Evolutionary conservation across 139 green algal species (phyloP), one percentile per base, ranked within the genome.

Genomic region (Picochlorum sp.): DNA sequence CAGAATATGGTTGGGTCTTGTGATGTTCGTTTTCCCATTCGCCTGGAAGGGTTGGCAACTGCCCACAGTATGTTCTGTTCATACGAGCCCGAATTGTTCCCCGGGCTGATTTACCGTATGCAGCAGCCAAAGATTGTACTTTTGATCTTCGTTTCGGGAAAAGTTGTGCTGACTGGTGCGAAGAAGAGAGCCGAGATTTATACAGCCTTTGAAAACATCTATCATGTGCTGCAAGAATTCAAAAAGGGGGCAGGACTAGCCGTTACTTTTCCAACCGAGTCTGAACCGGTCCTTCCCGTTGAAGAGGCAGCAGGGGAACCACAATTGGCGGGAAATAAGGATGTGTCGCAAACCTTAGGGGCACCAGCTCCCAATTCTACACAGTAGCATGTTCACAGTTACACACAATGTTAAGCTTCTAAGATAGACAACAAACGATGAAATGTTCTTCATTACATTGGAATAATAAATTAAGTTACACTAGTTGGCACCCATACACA

Each of bases 61-160:
- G 60, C 83, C 1, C 92, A 98, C 65, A 65, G 60, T 32, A 67
- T 90, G 28, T 98, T 97, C 66, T 88, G 71, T 43, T 91, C 65
- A 32, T 99, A 99, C 66, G 93, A 99, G 75, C 93, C 93, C 9
- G 93, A 99, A 82, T 80, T 99, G 39, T 99, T 99, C 58, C 93
- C 93, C 7, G 93, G 93, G 25, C 73, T 99, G 29, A 98, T 99
- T 61, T 99, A 99, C 78, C 81, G 89, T 39, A 98, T 99, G 91
- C 85, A 87, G 60, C 57, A 85, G 44, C 93, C 93, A 50, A 99
- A 99, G 75, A 88, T 99, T 28, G 93, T 99, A 60, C 84, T 99
- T 50, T 81, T 99, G 22, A 95, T 99, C 69, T 99, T 99, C 66
- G 93, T 99, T 6, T 93, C 80, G 3, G 93, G 93, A 47, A 99